These are phyloP conservation scores for Luzula sylvatica DNA, from an alignment of 176 grass and related monocot species.

Conservation along the genomic window DNA sequence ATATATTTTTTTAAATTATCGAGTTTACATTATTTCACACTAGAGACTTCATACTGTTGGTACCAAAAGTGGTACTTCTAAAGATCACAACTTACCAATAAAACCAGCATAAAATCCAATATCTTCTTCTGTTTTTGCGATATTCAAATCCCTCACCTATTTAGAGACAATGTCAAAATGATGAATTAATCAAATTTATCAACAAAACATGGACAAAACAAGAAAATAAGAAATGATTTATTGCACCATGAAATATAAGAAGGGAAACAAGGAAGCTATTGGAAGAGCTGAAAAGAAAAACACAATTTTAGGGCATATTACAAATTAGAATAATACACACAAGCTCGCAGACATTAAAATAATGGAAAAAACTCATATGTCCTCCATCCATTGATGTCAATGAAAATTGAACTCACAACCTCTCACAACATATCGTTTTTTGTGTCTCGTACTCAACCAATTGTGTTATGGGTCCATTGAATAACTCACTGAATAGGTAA, in stretches of 20 bases:
- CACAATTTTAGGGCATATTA: neutral
- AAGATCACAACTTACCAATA: constrained; percentile 40
- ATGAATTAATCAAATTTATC: neutral
- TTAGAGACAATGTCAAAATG: constrained; percentile 5
- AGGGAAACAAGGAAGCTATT: constrained; percentile 68
- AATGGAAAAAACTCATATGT: too few relatives aligned
- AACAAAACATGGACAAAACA: neutral
- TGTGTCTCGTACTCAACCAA: too few relatives aligned
- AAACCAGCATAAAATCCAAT: constrained; percentile 98
- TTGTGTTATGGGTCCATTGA: too few relatives aligned
- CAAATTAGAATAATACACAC: neutral
- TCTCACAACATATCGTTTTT: too few relatives aligned
- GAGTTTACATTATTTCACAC: too few relatives aligned
- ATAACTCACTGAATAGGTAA: too few relatives aligned
- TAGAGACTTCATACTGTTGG: too few relatives aligned
- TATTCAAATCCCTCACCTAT: constrained; percentile 80
- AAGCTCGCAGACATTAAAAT: too few relatives aligned
- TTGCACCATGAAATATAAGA: constrained; percentile 77
- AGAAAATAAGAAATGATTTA: neutral
- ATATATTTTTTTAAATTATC: too few relatives aligned
- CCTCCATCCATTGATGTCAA: too few relatives aligned
- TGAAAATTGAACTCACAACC: too few relatives aligned
- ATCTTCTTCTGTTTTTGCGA: constrained; percentile 87
- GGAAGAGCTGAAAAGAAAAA: constrained; percentile 42
- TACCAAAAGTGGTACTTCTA: too few relatives aligned